These are phyloP conservation scores for Metschnikowia koreensis DNA, from an alignment of 805 yeast species.

Conservation along the genomic window DNA sequence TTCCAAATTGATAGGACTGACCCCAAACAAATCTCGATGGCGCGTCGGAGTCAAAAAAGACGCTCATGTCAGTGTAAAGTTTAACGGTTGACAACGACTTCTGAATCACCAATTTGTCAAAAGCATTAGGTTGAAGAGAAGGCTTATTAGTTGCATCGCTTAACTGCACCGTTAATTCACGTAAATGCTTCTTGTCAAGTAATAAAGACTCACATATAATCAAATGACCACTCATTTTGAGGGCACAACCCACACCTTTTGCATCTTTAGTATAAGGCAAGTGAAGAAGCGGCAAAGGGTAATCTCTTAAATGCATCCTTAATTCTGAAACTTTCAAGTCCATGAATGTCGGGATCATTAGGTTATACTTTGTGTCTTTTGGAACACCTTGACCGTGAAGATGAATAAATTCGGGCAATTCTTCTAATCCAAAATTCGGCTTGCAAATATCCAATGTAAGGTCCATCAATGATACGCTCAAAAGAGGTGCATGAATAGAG, in stretches of 20 bases:
- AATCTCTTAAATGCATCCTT: conserved; percentile 74
- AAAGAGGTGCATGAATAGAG: conserved; percentile 34
- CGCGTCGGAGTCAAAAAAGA: conserved; percentile 51
- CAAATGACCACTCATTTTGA: conserved; percentile 56
- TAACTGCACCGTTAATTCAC: conserved; percentile 62
- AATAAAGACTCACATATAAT: conserved; percentile 66
- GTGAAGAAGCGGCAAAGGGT: conserved; percentile 77
- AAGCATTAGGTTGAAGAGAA: conserved; percentile 14
- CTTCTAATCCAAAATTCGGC: conserved; percentile 28
- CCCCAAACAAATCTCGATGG: conserved; percentile 83
- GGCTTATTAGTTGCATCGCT: conserved; percentile 44
- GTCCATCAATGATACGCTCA: conserved; percentile 29
- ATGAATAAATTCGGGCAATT: conserved; percentile 60
- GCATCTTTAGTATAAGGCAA: conserved; percentile 51
- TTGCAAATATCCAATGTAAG: conserved; percentile 24
- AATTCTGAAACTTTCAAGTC: conserved; percentile 59
- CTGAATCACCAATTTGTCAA: conserved; percentile 52
- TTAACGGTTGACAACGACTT: conserved; percentile 77
- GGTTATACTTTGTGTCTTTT: conserved; percentile 59
- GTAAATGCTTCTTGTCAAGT: conserved; percentile 48
- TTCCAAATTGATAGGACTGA: conserved; percentile 76
- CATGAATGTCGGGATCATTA: conserved; percentile 62
- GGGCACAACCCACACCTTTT: conserved; percentile 21
- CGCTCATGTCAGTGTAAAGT: conserved; percentile 58
- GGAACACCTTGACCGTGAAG: conserved; percentile 86